A percentile compares a stretch with the other conserved stretches of the same genome.
These are phyloP conservation scores for Coprinopsis strossmayeri DNA, from an alignment of 768 basidiomycete genomes.

Conservation along the genomic window DNA sequence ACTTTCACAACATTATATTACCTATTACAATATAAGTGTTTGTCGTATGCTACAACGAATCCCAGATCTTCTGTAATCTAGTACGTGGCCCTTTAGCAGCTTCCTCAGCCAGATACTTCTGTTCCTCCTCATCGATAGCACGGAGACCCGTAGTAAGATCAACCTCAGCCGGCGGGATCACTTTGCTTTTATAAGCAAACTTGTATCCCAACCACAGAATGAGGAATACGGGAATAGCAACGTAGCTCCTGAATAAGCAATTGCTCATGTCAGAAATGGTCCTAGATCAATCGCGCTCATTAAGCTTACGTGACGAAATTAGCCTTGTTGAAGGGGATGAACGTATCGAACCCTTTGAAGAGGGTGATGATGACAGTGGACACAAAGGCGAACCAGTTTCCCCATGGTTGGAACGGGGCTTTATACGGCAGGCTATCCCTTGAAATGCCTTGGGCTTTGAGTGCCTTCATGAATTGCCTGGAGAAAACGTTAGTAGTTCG, in stretches of 20 bases:
- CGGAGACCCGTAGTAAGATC: slow-evolving; percentile 55
- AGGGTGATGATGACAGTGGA: slow-evolving; percentile 46
- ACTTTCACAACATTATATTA: no score
- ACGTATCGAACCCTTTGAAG: slow-evolving; percentile 53
- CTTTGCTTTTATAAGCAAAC: slow-evolving; percentile 25
- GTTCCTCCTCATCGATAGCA: slow-evolving; percentile 60
- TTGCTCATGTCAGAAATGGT: background rate
- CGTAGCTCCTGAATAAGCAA: slow-evolving; percentile 30
- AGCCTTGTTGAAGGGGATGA: slow-evolving; percentile 43
- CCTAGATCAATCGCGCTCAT: background rate
- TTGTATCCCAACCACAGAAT: slow-evolving; percentile 37
- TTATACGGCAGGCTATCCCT: slow-evolving; percentile 40
- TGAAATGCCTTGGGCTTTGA: slow-evolving; percentile 33
- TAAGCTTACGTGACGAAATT: slow-evolving; percentile 54
- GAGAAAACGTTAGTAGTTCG: no score
- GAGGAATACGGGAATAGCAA: slow-evolving; percentile 36
- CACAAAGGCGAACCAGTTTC: slow-evolving; percentile 52
- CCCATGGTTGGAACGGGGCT: slow-evolving; percentile 59
- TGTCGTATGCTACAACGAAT: slow-evolving; percentile 25
- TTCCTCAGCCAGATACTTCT: slow-evolving; percentile 39
- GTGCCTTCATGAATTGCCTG: slow-evolving; percentile 39
- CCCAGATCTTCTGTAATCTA: slow-evolving; percentile 26
- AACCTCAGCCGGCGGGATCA: slow-evolving; percentile 40
- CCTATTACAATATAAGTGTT: background rate
- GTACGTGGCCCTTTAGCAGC: slow-evolving; percentile 30